phyloP scores from a whole-genome alignment of 2,329 filamentous ascomycete genomes.

The Xylaria sp. region DNA sequence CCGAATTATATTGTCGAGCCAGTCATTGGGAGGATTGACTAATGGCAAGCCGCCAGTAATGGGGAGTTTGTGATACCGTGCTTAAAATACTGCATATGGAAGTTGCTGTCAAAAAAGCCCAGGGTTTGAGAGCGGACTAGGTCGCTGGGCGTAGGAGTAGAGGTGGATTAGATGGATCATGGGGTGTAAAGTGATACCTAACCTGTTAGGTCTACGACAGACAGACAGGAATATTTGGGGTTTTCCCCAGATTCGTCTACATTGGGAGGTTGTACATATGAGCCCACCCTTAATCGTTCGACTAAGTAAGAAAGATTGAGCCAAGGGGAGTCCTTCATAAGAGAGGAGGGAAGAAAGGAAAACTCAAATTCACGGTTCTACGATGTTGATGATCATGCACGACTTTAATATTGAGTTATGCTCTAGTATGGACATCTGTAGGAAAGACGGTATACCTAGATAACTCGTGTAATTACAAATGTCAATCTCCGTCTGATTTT shows the following conservation, averaged over 20 bases:
- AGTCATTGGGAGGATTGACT: too few relatives aligned
- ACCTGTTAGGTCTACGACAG: neutral
- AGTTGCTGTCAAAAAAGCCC: neutral
- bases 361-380: too few relatives aligned
- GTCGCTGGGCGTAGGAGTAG: neutral
- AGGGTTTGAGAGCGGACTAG: neutral
- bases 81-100: neutral
- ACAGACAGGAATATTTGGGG: neutral
- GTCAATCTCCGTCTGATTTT: too few relatives aligned
- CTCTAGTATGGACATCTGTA: too few relatives aligned
- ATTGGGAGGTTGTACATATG: neutral
- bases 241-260: neutral
- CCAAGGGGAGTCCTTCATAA: neutral
- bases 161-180: neutral
- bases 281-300: neutral
- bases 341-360: neutral
- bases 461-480: too few relatives aligned
- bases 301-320: neutral
- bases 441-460: too few relatives aligned
- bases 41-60: neutral
- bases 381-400: too few relatives aligned
- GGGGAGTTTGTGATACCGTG: neutral
- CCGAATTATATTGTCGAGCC: too few relatives aligned
- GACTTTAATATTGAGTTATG: too few relatives aligned
- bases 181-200: neutral